Conservation (phyloP, 345 rosid species). For the Orychophragmus violaceus region DNA sequence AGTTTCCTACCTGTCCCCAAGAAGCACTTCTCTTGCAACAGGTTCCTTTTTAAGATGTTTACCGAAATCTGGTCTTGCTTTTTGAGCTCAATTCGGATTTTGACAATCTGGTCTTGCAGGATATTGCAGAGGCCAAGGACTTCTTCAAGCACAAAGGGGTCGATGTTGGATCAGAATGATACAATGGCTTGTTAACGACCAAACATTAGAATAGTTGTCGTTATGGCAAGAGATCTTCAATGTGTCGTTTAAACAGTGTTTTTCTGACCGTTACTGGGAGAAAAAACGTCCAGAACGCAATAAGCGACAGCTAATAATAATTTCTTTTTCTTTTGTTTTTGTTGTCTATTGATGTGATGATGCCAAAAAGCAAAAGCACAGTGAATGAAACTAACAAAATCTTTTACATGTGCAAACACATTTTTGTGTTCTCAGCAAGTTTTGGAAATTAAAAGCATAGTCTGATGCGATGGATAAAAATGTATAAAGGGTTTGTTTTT, state of each 20-base stretch:
- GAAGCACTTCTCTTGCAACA: constrained; percentile 60
- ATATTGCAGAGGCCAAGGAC: constrained; percentile 63
- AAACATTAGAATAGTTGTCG: neutral
- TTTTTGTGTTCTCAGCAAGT: neutral
- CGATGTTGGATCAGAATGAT: constrained; percentile 49
- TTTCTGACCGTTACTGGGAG: neutral
- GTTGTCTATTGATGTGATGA: neutral
- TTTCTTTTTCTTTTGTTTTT: neutral
- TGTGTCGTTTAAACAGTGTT: neutral
- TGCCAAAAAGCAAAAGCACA: neutral
- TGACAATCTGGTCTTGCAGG: constrained; percentile 33
- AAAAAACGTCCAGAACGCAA: neutral
- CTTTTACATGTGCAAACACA: neutral
- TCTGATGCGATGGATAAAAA: neutral
- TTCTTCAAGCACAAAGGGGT: constrained; percentile 60
- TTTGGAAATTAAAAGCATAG: neutral
- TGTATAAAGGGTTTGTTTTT: constrained; percentile 7
- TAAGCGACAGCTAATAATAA: neutral
- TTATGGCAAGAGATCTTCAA: neutral
- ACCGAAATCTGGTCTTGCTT: neutral
- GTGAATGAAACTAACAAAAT: neutral
- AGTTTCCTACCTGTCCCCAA: constrained; percentile 64
- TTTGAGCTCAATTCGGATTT: neutral
- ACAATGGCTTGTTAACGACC: neutral
- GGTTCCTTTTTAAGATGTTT: constrained; percentile 29